These are phyloP conservation scores for Xylaria sp. DNA, from an alignment of 2,329 filamentous ascomycete species.

Conservation along the genomic window DNA sequence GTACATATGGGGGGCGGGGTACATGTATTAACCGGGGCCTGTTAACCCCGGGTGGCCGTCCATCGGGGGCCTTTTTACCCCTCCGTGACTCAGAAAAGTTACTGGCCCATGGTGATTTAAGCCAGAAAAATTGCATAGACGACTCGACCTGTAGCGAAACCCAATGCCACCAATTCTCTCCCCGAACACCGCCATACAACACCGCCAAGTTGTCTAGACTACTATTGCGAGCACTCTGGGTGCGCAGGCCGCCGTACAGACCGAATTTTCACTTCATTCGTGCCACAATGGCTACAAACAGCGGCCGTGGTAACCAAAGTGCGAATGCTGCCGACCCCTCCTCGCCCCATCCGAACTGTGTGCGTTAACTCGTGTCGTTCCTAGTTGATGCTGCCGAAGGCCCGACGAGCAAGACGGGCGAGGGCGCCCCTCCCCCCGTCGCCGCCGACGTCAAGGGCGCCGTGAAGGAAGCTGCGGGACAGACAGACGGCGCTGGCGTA, in stretches of 20 bases:
- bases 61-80: conserved; percentile 23
- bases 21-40: not conserved
- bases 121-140: conserved; percentile 20
- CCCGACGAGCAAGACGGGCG: conserved; percentile 41
- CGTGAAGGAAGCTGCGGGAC: conserved; percentile 39
- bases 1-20: not conserved
- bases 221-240: conserved; percentile 58
- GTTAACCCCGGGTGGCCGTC: not conserved
- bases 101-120: conserved; percentile 12
- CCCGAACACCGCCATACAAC: conserved; percentile 17
- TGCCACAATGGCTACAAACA: conserved; percentile 63
- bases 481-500: conserved; percentile 35
- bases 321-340: conserved; percentile 22
- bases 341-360: not conserved
- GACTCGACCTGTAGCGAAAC: conserved; percentile 5
- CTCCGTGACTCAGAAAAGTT: conserved; percentile 11
- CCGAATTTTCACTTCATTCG: conserved; percentile 45
- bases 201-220: conserved; percentile 52
- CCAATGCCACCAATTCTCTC: conserved; percentile 22
- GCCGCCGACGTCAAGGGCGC: conserved; percentile 45
- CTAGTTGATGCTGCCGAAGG: conserved; percentile 49
- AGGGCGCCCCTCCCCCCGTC: conserved; percentile 44
- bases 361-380: conserved; percentile 13
- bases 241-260: conserved; percentile 57
- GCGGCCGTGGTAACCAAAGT: conserved; percentile 53